A percentile compares a stretch with the other conserved stretches of the same genome.
Evolutionary conservation across 805 yeast genomes (phyloP).

Genomic region (Ogataea polymorpha): DNA sequence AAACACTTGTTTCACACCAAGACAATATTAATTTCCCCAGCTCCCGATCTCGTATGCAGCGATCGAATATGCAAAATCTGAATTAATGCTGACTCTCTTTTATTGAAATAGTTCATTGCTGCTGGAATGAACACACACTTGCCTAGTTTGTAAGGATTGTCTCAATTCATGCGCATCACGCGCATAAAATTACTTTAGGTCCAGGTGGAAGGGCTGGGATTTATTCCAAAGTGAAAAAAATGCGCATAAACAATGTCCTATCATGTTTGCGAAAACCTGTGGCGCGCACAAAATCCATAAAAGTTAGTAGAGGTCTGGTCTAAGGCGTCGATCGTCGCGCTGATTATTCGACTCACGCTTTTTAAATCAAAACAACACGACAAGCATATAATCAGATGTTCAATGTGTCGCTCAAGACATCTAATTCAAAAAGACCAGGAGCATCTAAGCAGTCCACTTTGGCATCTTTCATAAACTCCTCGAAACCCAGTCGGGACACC

Average conservation of each 20-base stretch:
- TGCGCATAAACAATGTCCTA: neutral
- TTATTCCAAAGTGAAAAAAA: neutral
- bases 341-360: neutral
- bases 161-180: neutral
- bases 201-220: neutral
- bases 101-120: neutral
- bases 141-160: neutral
- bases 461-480: conserved; percentile 13
- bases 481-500: conserved; percentile 11
- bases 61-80: neutral
- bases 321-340: neutral
- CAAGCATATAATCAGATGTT: conserved; percentile 7
- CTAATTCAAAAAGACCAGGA: conserved; percentile 8
- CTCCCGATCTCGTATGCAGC: neutral
- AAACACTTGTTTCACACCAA: neutral
- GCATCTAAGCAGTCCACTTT: conserved; percentile 19
- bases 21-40: neutral
- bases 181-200: neutral
- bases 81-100: neutral
- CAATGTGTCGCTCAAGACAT: conserved; percentile 8
- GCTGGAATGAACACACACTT: neutral
- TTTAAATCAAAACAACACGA: neutral
- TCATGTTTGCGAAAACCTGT: neutral
- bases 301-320: neutral
- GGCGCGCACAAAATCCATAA: neutral